Base-by-base conservation (phyloP, 129 eudicot species). In the Flaveria linearis region DNA sequence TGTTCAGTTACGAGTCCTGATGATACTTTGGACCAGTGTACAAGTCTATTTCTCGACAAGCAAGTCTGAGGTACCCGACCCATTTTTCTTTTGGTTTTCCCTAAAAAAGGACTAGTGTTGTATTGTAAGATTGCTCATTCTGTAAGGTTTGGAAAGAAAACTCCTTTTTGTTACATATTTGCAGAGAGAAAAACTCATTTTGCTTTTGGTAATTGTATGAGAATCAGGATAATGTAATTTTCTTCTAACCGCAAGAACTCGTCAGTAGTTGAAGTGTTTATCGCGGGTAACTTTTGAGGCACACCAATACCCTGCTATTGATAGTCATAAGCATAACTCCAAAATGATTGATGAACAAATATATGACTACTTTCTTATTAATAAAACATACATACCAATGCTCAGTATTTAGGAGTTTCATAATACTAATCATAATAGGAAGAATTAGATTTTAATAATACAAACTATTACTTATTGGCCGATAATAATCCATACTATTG, bases 1-100 rank as follows among this genome's bases (percentile, higher is more conserved):
- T 82, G 36, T 23, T 55, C 92, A 94, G 99, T 94, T 79, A 87
- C 92, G 13, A 94, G 96, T 90, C 99, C 97, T 4, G 93, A 89
- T n/a, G 99, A 94, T 83, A 94, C 96, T 22, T 56, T 73, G n/a
- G 71, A 66, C 71, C 99, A 89, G 62, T 91, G 97, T 73, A 79
- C 90, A 39, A 79, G 78, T 56, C 81, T 91, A 74, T 94, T 91
- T 78, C 80, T 91, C 39, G 68, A 76, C 90, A 75, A 85, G 72
- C 75, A 77, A 82, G 80, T 56, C 51, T 76, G 73, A 80, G 57
- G 68, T n/a, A 28, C 57, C 9, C 3, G 66, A 47, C 20, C 26
- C 25, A 13, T 52, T 30, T 30, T 69, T 55, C 50, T 45, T 47
- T 53, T 12, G 17, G 26, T 66, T 25, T 45, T 18, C 2, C 5